Evolutionary conservation across 192 early-diverging fungal genomes (phyloP).

Genomic region (Coemansia furcata): DNA sequence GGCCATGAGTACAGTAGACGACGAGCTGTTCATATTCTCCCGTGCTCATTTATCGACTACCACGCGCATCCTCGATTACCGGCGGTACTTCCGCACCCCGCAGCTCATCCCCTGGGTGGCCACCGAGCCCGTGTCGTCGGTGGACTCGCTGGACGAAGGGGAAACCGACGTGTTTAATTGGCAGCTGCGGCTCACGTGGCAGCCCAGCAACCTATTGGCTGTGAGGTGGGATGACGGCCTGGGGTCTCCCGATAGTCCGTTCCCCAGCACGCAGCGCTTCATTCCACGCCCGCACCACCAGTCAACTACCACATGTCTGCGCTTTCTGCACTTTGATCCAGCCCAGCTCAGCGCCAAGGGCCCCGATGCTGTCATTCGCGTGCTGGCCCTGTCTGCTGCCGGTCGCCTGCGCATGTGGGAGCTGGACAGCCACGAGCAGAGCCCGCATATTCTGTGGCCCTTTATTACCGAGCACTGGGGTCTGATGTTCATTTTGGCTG

Average conservation of each 20-base stretch:
- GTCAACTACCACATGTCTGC: conserved; percentile 37
- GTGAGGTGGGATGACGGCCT: conserved; percentile 46
- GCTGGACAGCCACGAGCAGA: conserved; percentile 41
- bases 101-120: conserved; percentile 28
- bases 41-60: conserved; percentile 34
- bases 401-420: conserved; percentile 49
- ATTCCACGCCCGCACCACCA: conserved; percentile 31
- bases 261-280: conserved; percentile 38
- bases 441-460: conserved; percentile 51
- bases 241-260: conserved; percentile 42
- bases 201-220: conserved; percentile 33
- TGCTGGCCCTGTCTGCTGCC: conserved; percentile 27
- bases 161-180: conserved; percentile 48
- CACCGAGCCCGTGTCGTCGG: conserved; percentile 36
- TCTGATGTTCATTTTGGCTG: conserved; percentile 49
- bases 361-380: conserved; percentile 11
- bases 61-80: conserved; percentile 45
- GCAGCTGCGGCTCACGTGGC: conserved; percentile 49
- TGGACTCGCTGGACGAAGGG: conserved; percentile 45
- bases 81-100: conserved; percentile 38
- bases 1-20: conserved; percentile 51
- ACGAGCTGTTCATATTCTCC: conserved; percentile 50
- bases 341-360: conserved; percentile 18
- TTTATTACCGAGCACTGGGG: conserved; percentile 53
- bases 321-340: conserved; percentile 42